Evolutionary conservation across 164 flowering plant genomes (phyloP).

Genomic region (Saururus chinensis): DNA sequence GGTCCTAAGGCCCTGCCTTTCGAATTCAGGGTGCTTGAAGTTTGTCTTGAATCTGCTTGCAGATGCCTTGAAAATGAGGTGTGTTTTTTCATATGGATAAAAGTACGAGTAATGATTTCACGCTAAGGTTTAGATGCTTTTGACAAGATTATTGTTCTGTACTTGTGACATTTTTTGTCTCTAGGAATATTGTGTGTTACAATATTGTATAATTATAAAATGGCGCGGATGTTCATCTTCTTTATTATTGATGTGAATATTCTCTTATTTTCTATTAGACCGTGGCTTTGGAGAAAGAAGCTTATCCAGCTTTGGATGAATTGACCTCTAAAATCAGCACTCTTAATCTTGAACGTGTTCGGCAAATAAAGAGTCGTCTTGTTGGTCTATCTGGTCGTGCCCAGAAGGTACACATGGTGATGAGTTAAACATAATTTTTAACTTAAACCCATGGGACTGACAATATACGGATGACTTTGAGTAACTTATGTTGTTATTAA

Average conservation of each 20-base stretch:
- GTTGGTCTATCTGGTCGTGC: constrained; percentile 50
- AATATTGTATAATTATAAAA: no score
- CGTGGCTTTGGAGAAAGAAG: constrained; percentile 41
- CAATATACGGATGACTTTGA: no score
- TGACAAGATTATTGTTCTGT: no score
- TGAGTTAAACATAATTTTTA: no score
- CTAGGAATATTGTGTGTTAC: no score
- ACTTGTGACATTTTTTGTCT: no score
- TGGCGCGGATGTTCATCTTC: not conserved
- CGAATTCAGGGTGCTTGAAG: constrained; percentile 41
- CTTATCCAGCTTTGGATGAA: constrained; percentile 51
- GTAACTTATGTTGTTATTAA: not conserved
- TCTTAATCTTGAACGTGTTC: constrained; percentile 46
- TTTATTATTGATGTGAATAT: not conserved
- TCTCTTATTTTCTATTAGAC: constrained; percentile 17
- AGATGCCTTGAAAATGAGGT: constrained; percentile 39
- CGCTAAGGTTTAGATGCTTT: no score
- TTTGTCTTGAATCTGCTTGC: constrained; percentile 40
- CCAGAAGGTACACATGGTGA: constrained; percentile 37
- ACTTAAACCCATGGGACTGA: no score
- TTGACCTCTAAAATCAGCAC: constrained; percentile 52
- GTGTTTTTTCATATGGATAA: not conserved
- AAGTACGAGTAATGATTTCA: not conserved
- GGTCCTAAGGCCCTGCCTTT: constrained; percentile 29
- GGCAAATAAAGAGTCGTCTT: constrained; percentile 46